Evolutionary conservation across 2,329 filamentous ascomycete species (phyloP).

Genomic region (Teratosphaeriaceae sp.): DNA sequence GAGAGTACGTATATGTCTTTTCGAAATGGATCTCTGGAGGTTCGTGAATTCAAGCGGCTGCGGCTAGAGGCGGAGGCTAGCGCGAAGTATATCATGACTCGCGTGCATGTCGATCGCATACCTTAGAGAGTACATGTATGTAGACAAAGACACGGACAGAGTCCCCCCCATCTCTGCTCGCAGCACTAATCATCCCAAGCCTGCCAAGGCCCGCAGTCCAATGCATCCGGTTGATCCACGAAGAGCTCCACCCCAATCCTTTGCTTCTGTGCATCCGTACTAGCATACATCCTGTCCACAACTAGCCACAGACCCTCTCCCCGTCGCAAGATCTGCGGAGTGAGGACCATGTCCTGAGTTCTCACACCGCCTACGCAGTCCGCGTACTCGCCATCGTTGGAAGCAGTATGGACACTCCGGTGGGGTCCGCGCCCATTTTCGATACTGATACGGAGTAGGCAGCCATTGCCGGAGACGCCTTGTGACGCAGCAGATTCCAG

Average conservation of each 20-base stretch:
- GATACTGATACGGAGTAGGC: constrained; percentile 62
- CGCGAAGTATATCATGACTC: too few species aligned
- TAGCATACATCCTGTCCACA: constrained; percentile 68
- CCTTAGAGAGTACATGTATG: too few species aligned
- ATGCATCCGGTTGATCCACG: constrained; percentile 38
- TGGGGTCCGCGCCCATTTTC: constrained; percentile 67
- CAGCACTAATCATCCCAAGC: constrained; percentile 36
- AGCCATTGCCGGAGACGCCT: constrained; percentile 23
- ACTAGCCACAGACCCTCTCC: constrained; percentile 67
- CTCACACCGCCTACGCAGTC: constrained; percentile 60
- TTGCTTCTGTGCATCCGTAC: constrained; percentile 40
- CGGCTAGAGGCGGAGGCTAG: too few species aligned
- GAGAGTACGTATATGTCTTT: too few species aligned
- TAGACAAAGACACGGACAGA: too few species aligned
- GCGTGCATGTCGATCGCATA: too few species aligned
- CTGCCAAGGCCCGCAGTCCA: constrained; percentile 41
- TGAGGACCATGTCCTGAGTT: constrained; percentile 67
- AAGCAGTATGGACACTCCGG: constrained; percentile 57
- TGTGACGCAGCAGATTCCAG: constrained; percentile 15
- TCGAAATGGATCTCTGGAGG: too few species aligned
- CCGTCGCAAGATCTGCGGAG: constrained; percentile 50
- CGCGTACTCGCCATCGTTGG: constrained; percentile 66
- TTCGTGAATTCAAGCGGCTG: too few species aligned
- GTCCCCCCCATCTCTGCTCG: too few species aligned
- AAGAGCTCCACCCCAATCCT: constrained; percentile 46